These are phyloP conservation scores for Talaromyces liani DNA, from an alignment of 495 filamentous ascomycete species.

Conservation along the genomic window DNA sequence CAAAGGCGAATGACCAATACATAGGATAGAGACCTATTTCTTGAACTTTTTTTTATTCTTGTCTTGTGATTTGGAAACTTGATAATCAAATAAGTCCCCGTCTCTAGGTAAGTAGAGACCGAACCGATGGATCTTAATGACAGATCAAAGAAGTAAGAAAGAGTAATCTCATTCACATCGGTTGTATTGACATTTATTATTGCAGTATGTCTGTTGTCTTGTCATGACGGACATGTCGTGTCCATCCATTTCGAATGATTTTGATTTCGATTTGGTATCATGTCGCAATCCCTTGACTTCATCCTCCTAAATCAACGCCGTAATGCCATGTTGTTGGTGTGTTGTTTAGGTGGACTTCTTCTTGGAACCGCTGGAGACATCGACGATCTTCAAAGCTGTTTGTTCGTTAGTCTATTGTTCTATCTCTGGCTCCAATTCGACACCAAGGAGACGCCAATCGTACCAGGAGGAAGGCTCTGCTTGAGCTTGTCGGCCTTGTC, in stretches of 20 bases:
- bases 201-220: neutral
- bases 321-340: neutral
- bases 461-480: slow-evolving; percentile 95
- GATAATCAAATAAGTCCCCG: neutral
- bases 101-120: neutral
- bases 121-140: neutral
- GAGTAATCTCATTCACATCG: neutral
- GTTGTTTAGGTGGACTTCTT: slow-evolving; percentile 31
- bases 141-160: neutral
- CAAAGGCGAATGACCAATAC: slow-evolving; percentile 15
- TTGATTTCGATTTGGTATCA: neutral
- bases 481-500: slow-evolving; percentile 99
- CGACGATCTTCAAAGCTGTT: slow-evolving; percentile 65
- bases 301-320: neutral
- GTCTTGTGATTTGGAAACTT: neutral
- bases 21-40: neutral
- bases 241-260: neutral
- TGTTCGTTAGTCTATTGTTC: neutral
- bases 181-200: neutral
- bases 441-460: slow-evolving; percentile 15
- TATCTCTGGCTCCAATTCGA: neutral
- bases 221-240: neutral
- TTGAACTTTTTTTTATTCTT: slow-evolving; percentile 1
- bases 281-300: neutral
- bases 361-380: slow-evolving; percentile 71